These are phyloP conservation scores for Chenopodium formosanum DNA, from an alignment of 148 eudicot genomes.

Conservation along the genomic window DNA sequence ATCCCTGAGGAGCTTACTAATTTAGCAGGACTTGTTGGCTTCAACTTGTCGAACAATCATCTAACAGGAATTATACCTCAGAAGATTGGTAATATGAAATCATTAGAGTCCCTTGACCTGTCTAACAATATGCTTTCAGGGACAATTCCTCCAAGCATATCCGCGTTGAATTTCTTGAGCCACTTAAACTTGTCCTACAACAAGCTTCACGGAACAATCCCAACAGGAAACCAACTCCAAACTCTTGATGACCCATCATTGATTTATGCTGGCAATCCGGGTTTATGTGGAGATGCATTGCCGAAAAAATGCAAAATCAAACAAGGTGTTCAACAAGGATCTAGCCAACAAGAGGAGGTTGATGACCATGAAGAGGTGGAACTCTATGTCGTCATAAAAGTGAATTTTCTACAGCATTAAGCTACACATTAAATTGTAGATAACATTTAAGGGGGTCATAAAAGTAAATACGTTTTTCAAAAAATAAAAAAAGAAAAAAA, in stretches of 20 bases:
- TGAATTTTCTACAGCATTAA: no score
- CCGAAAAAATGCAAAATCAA: conserved; percentile 25
- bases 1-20: conserved; percentile 27
- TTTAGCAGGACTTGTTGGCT: conserved; percentile 14
- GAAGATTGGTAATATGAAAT: conserved; percentile 23
- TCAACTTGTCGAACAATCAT: conserved; percentile 40
- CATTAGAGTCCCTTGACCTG: conserved; percentile 38
- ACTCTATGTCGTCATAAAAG: conserved; percentile 17
- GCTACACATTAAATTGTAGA: no score
- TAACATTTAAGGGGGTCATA: no score
- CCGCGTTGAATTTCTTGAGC: conserved; percentile 23
- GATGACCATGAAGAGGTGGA: conserved; percentile 16
- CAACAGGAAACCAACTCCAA: conserved; percentile 22
- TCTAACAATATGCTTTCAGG: conserved; percentile 34
- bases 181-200: conserved; percentile 38
- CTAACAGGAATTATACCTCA: conserved; percentile 34
- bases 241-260: conserved; percentile 31
- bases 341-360: neutral
- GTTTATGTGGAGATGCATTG: conserved; percentile 44
- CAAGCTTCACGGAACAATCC: conserved; percentile 36
- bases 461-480: no score
- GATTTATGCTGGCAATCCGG: conserved; percentile 32
- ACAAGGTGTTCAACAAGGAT: no score
- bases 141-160: conserved; percentile 34
- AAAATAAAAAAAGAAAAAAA: no score